Evolutionary conservation across 129 eudicot species (phyloP), one percentile per base, ranked within the genome.

Genomic region (Artemisia argyi): DNA sequence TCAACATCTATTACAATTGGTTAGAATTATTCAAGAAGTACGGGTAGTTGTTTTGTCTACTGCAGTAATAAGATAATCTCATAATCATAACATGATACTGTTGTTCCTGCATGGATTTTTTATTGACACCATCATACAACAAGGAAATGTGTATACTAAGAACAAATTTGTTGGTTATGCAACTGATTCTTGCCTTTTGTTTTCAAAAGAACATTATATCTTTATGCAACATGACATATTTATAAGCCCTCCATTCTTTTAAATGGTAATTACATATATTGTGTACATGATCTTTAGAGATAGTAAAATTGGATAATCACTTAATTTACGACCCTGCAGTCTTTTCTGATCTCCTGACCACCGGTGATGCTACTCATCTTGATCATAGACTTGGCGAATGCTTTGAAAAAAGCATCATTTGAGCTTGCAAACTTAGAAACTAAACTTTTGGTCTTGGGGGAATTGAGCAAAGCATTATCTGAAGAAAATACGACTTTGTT

Each of bases 361-460:
- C 85, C 88, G 0, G 66, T 52, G 66, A 91, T 78, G 78, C 96
- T 87, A 80, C 98, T 88, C 97, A 94, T 87, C 79, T 86, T 90
- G 86, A 94, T 84, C 98, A 94, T 90, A n/a, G 98, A 94, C 72
- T 82, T 81, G 17, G 74, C 91, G 75, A 94, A 90, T 20, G 92
- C 96, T 44, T 81, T 78, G 35, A 71, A 73, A 35, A 90, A 94
- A 19, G 80, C 86, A 51, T 87, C 76, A 67, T 82, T 77, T 12
- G 97, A 87, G 72, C 63, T 71, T 1, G 96, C 96, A 79, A 79
- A 94, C 49, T 80, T 84, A 3, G 81, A 30, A 24, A 90, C 98
- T 78, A 94, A 57, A 11, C 61, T 79, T 83, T 76, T 94, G 11
- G 92, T 88, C 65, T 69, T 84, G 1, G 89, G 73, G 26, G 63